Conservation (phyloP, 2,329 filamentous ascomycete genomes). For the Ascochyta rabiei region DNA sequence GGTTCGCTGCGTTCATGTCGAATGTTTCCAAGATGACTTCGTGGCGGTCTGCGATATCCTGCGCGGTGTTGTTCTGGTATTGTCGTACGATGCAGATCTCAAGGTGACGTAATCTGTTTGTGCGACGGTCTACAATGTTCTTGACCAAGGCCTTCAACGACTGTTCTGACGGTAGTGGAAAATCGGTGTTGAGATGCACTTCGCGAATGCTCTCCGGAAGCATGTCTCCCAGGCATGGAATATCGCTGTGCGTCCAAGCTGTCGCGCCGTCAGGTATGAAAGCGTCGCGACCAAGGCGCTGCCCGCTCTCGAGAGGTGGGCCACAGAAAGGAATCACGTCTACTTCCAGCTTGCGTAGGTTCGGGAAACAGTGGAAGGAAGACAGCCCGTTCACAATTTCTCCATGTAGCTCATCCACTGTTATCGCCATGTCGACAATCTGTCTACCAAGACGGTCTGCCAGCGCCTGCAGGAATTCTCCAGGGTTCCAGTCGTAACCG, state of each 20-base stretch:
- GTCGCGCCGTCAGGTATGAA: slow-evolving; percentile 25
- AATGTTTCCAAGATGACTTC: slow-evolving; percentile 32
- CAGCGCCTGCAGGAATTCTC: slow-evolving; percentile 36
- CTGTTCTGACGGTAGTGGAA: slow-evolving; percentile 27
- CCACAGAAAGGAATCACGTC: slow-evolving; percentile 42
- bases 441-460: slow-evolving; percentile 31
- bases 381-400: slow-evolving; percentile 42
- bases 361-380: slow-evolving; percentile 34
- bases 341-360: slow-evolving; percentile 35
- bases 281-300: slow-evolving; percentile 29
- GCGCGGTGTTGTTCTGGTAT: slow-evolving; percentile 26
- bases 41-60: slow-evolving; percentile 22
- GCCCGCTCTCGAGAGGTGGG: slow-evolving; percentile 43
- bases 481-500: slow-evolving; percentile 43
- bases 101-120: slow-evolving; percentile 25
- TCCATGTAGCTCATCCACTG: slow-evolving; percentile 40
- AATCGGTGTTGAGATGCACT: slow-evolving; percentile 40
- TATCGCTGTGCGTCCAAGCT: slow-evolving; percentile 38
- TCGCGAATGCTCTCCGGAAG: slow-evolving; percentile 37
- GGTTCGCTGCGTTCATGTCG: slow-evolving; percentile 16
- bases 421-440: slow-evolving; percentile 39
- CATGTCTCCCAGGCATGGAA: slow-evolving; percentile 45
- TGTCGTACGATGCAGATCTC: slow-evolving; percentile 35
- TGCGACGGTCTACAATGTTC: slow-evolving; percentile 34
- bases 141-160: slow-evolving; percentile 37